Conservation (phyloP, 1,139 yeast genomes). For the Suhomyces bokatorum region DNA sequence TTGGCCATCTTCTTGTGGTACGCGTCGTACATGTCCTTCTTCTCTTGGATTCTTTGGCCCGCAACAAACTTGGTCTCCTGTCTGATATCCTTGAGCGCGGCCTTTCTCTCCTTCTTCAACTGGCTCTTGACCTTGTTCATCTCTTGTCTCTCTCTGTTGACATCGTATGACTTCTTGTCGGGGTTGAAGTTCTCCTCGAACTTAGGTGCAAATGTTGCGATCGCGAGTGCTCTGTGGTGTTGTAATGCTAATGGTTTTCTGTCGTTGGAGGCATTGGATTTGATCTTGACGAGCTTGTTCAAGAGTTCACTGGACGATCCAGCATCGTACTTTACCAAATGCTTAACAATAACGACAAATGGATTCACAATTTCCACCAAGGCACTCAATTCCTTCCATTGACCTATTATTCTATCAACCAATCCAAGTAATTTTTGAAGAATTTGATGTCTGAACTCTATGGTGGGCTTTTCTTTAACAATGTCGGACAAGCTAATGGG, state of each 20-base stretch:
- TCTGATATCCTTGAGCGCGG: slow-evolving; percentile 85
- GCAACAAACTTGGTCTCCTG: slow-evolving; percentile 86
- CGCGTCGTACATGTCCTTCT: slow-evolving; percentile 70
- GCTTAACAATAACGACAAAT: slow-evolving; percentile 37
- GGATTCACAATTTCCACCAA: slow-evolving; percentile 58
- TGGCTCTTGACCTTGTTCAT: slow-evolving; percentile 77
- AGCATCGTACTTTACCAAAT: slow-evolving; percentile 39
- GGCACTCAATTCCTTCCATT: slow-evolving; percentile 69
- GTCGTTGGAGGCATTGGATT: slow-evolving; percentile 38
- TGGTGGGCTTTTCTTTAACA: slow-evolving; percentile 16
- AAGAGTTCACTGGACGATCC: slow-evolving; percentile 34
- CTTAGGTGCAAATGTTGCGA: slow-evolving; percentile 84
- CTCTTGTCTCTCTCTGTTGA: slow-evolving; percentile 79
- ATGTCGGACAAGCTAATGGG: slow-evolving; percentile 22
- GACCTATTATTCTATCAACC: slow-evolving; percentile 31
- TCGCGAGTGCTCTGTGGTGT: slow-evolving; percentile 80
- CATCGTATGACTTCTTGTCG: slow-evolving; percentile 88
- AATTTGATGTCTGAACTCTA: slow-evolving; percentile 31
- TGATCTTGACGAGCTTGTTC: slow-evolving; percentile 51
- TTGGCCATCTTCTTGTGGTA: slow-evolving; percentile 90
- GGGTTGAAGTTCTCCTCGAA: slow-evolving; percentile 96
- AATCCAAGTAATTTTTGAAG: slow-evolving; percentile 26
- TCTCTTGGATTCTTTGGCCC: slow-evolving; percentile 77
- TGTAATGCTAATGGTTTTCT: slow-evolving; percentile 82
- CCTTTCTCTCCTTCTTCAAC: slow-evolving; percentile 88